Conservation (phyloP, 768 basidiomycete species). For the Hirschioporus abietinus region DNA sequence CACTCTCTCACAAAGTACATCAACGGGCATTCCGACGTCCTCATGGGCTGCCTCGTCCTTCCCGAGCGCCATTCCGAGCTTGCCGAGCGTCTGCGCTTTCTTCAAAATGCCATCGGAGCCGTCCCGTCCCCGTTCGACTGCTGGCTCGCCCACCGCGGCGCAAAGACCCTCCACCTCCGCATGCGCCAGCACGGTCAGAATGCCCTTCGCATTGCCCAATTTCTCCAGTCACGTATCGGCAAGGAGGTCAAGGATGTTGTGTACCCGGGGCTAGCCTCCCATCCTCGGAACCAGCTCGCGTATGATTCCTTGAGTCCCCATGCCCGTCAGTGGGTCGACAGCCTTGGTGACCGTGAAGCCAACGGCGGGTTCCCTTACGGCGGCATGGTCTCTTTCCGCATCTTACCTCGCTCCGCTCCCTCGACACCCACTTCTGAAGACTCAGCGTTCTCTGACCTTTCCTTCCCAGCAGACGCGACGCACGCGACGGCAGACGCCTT, state of each 20-base stretch:
- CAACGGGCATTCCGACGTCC: slow-evolving; percentile 90
- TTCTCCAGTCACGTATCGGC: slow-evolving; percentile 29
- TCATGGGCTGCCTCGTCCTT: slow-evolving; percentile 82
- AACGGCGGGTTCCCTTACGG: slow-evolving; percentile 74
- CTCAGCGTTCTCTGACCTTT: slow-evolving; percentile 13
- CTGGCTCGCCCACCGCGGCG: slow-evolving; percentile 86
- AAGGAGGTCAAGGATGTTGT: slow-evolving; percentile 68
- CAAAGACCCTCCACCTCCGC: slow-evolving; percentile 86
- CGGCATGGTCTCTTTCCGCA: slow-evolving; percentile 80
- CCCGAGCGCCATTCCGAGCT: slow-evolving; percentile 47
- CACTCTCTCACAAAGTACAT: slow-evolving; percentile 89
- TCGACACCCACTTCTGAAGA: slow-evolving; percentile 9
- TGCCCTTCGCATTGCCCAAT: slow-evolving; percentile 68
- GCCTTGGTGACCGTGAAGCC: slow-evolving; percentile 26
- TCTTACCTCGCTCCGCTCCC: slow-evolving; percentile 38
- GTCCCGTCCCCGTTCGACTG: slow-evolving; percentile 82
- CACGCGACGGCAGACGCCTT: slow-evolving; percentile 55
- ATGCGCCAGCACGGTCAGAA: slow-evolving; percentile 85
- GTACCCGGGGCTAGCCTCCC: slow-evolving; percentile 75
- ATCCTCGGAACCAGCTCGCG: slow-evolving; percentile 63
- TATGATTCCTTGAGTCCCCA: slow-evolving; percentile 60
- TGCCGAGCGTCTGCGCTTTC: slow-evolving; percentile 62
- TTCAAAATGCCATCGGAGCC: slow-evolving; percentile 86
- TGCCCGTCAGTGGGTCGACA: slow-evolving; percentile 58
- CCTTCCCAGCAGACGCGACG: slow-evolving; percentile 3